Evolutionary conservation across 1,284 basidiomycete genomes (phyloP), one percentile per base, ranked within the genome.

Genomic region (Stereum hirsutum): DNA sequence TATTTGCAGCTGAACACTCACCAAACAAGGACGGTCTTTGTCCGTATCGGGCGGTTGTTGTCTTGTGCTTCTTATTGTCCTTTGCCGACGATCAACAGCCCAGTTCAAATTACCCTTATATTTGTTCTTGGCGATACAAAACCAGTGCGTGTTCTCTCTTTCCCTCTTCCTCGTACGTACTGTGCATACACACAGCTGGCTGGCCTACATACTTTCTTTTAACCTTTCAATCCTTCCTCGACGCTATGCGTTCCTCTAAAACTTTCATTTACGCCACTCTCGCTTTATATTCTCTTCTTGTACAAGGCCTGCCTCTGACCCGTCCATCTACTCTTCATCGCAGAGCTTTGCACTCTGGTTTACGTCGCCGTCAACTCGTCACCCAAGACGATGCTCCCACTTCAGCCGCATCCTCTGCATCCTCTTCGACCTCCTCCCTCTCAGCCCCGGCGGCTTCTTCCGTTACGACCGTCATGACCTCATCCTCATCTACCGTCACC

Each of bases 191-290:
- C 28, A 8, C n/a, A 8, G 28, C n/a, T 30, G 28, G n/a, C 24
- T n/a, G 23, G 5, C 26, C 37, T 39, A 26, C n/a, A 20, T 25
- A n/a, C 37, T 8, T n/a, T 35, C 4, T 17, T 39, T 36, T 20
- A 26, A 20, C 33, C 33, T 35, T 11, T n/a, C 24, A 27, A n/a
- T 36, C 15, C 20, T 14, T 33, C 17, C 31, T n/a, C 20, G n/a
- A 17, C 39, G 31, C 26, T 21, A 47, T 44, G 43, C 43, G 46
- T 28, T 26, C 34, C 19, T 20, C 19, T 31, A n/a, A n/a, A n/a
- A n/a, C 39, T 42, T 30, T 47, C 27, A 12, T 45, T 44, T 39
- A 15, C 7, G 23, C 42, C 31, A 25, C 43, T 10, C 15, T 41
- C 31, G n/a, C n/a, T n/a, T n/a, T n/a, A n/a, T n/a, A n/a, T n/a